These are phyloP conservation scores for Russula sp. DNA, from an alignment of 768 basidiomycete genomes.

Conservation along the genomic window DNA sequence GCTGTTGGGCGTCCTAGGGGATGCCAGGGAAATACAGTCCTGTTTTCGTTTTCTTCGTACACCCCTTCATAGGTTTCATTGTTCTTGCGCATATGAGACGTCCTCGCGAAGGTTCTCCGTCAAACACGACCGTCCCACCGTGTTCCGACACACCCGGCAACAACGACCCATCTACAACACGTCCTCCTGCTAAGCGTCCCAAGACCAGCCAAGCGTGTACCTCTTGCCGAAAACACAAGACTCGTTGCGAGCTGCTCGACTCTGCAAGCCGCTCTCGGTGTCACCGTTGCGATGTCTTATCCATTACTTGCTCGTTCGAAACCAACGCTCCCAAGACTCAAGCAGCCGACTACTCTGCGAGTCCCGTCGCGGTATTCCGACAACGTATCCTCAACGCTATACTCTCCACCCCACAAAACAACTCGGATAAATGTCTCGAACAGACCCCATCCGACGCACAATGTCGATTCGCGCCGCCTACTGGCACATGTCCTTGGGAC, in stretches of 20 bases:
- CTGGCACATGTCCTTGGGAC: slow-evolving; percentile 39
- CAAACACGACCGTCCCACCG: not conserved
- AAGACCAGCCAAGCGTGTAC: slow-evolving; percentile 39
- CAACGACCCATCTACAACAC: not conserved
- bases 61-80: not conserved
- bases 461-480: slow-evolving; percentile 12
- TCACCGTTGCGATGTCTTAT: slow-evolving; percentile 51
- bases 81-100: slow-evolving; percentile 20
- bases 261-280: slow-evolving; percentile 40
- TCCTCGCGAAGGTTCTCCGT: slow-evolving; percentile 1
- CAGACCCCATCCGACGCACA: slow-evolving; percentile 17
- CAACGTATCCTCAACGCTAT: not conserved
- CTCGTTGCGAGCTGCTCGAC: slow-evolving; percentile 51
- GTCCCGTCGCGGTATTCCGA: not conserved
- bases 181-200: slow-evolving; percentile 21
- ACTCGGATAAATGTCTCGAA: slow-evolving; percentile 12
- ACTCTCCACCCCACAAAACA: not conserved
- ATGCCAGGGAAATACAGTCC: not conserved
- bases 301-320: slow-evolving; percentile 48
- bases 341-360: slow-evolving; percentile 30
- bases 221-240: slow-evolving; percentile 49
- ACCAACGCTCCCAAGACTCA: slow-evolving; percentile 34
- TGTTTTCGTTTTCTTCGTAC: not conserved
- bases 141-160: slow-evolving; percentile 3
- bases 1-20: not conserved